These are phyloP conservation scores for Huiozyma naganishii DNA, from an alignment of 805 yeast species.

Conservation along the genomic window DNA sequence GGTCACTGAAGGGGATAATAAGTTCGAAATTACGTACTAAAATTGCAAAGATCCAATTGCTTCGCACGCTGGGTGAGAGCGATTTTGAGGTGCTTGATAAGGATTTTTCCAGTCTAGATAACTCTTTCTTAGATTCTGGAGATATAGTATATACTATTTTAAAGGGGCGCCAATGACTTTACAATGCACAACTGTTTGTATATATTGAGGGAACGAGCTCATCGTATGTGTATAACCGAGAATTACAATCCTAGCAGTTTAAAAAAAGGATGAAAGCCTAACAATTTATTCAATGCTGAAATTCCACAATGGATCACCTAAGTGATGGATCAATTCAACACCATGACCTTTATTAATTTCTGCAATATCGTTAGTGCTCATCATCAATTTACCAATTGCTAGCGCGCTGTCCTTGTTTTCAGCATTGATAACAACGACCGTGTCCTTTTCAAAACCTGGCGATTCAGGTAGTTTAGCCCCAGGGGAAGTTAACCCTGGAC, in stretches of 20 bases:
- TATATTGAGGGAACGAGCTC: neutral
- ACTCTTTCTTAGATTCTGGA: neutral
- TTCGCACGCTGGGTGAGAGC: neutral
- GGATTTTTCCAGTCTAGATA: neutral
- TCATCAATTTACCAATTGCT: constrained; percentile 77
- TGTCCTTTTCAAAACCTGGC: constrained; percentile 41
- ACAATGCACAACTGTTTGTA: neutral
- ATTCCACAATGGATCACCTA: constrained; percentile 86
- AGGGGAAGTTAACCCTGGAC: constrained; percentile 82
- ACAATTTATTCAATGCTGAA: constrained; percentile 36
- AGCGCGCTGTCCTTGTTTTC: constrained; percentile 88
- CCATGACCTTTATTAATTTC: constrained; percentile 79
- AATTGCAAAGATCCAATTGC: constrained; percentile 7
- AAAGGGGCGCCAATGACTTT: no score
- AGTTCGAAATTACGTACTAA: constrained; percentile 3
- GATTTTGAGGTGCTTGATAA: neutral
- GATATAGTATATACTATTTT: no score
- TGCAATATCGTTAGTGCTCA: constrained; percentile 87
- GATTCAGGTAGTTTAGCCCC: constrained; percentile 79
- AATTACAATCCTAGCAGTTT: no score
- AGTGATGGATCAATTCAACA: constrained; percentile 67
- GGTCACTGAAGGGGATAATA: constrained; percentile 18
- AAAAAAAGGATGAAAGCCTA: no score
- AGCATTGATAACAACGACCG: constrained; percentile 75
- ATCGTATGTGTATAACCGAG: neutral